These are phyloP conservation scores for Aspergillus fumigatiaffinis DNA, from an alignment of 2,329 filamentous ascomycete species.

Conservation along the genomic window DNA sequence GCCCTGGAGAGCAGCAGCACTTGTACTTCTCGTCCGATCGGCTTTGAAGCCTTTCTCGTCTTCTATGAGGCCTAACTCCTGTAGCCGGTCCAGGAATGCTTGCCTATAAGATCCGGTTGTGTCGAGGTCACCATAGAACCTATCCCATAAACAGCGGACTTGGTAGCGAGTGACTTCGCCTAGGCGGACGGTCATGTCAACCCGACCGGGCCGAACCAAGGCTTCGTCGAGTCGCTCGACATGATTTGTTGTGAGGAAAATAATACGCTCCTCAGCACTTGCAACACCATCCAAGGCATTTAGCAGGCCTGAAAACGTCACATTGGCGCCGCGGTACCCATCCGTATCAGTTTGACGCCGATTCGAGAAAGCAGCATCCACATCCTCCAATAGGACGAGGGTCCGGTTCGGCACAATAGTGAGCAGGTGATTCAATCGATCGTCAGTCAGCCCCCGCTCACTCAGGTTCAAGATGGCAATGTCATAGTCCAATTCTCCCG, in stretches of 20 bases:
- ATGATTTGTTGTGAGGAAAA: slow-evolving; percentile 93
- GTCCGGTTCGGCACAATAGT: slow-evolving; percentile 81
- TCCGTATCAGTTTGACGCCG: slow-evolving; percentile 72
- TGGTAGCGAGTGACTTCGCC: slow-evolving; percentile 85
- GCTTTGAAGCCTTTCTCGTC: slow-evolving; percentile 48
- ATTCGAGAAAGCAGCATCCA: slow-evolving; percentile 85
- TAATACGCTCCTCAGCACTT: slow-evolving; percentile 87
- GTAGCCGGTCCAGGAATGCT: slow-evolving; percentile 67
- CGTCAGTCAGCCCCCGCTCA: slow-evolving; percentile 84
- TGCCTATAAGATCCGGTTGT: slow-evolving; percentile 56
- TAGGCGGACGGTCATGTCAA: slow-evolving; percentile 88
- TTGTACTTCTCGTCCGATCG: slow-evolving; percentile 56
- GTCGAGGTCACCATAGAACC: slow-evolving; percentile 88
- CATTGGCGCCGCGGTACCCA: slow-evolving; percentile 80
- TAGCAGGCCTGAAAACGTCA: slow-evolving; percentile 89
- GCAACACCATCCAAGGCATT: slow-evolving; percentile 88
- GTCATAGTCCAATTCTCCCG: slow-evolving; percentile 86
- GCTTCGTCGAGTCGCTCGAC: slow-evolving; percentile 85
- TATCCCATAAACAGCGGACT: slow-evolving; percentile 83
- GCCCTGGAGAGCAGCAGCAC: slow-evolving; percentile 88
- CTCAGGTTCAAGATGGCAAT: slow-evolving; percentile 91
- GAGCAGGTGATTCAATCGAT: slow-evolving; percentile 79
- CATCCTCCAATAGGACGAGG: slow-evolving; percentile 80
- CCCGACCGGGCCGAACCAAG: slow-evolving; percentile 81
- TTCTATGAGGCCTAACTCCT: slow-evolving; percentile 66